Evolutionary conservation across 176 grass and related monocot species (phyloP).

Genomic region (Triticum aestivum): IWGSC_CS_RefSeq_v2.1 NC_057800.1:513308697-513309196

Average conservation of each 20-base stretch:
- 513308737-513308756: not conserved
- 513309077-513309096: slow-evolving; percentile 95
- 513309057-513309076: slow-evolving; percentile 83
- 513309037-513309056: slow-evolving; percentile 88
- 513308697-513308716: slow-evolving; percentile 64
- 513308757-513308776: not conserved
- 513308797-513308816: slow-evolving; percentile 54
- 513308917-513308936: not conserved
- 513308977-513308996: slow-evolving; percentile 76
- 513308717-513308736: not conserved
- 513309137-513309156: slow-evolving; percentile 87
- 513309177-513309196: slow-evolving; percentile 92
- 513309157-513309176: slow-evolving; percentile 91
- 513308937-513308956: slow-evolving; percentile 16
- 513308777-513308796: not conserved
- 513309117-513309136: slow-evolving; percentile 97
- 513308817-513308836: slow-evolving; percentile 81
- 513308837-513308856: slow-evolving; percentile 76
- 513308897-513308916: slow-evolving; percentile 39
- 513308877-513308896: slow-evolving; percentile 92
- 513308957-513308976: slow-evolving; percentile 7
- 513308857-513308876: slow-evolving; percentile 96
- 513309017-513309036: slow-evolving; percentile 97
- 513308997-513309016: slow-evolving; percentile 96
- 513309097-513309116: slow-evolving; percentile 91